Conservation (phyloP, 768 basidiomycete species). For the Tulasnella sp. region DNA sequence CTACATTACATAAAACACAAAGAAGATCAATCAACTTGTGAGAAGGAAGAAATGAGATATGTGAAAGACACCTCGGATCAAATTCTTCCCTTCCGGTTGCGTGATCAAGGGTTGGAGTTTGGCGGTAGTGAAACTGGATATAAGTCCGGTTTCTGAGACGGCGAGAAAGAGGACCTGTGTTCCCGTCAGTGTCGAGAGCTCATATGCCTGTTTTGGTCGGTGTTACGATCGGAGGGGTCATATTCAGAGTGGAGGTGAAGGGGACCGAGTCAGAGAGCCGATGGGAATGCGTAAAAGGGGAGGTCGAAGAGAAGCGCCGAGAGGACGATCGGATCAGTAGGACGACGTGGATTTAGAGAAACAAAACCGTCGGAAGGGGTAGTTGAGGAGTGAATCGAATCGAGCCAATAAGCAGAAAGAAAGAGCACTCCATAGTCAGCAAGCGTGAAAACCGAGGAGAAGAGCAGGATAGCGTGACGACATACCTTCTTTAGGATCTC, state of each 20-base stretch:
- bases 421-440: background rate
- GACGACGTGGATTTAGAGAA: background rate
- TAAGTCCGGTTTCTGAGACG: conserved; percentile 97
- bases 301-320: background rate
- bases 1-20: background rate
- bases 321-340: background rate
- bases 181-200: conserved; percentile 93
- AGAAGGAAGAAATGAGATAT: background rate
- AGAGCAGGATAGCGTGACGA: conserved; percentile 17
- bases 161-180: conserved; percentile 95
- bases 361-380: background rate
- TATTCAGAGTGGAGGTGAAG: background rate
- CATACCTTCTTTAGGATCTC: conserved; percentile 99
- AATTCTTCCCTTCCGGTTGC: conserved; percentile 93
- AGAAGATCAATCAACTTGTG: background rate
- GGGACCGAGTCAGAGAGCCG: background rate
- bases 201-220: conserved; percentile 62
- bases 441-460: background rate
- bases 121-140: conserved; percentile 97
- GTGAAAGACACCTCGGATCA: conserved; percentile 52
- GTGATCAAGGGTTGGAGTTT: conserved; percentile 98
- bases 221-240: background rate
- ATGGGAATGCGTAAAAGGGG: background rate
- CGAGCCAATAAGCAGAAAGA: background rate
- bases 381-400: too few species aligned